A percentile compares a stretch with the other conserved stretches of the same genome.
phyloP scores from a whole-genome alignment of 495 filamentous ascomycete species.

The Entonaema liquescens region DNA sequence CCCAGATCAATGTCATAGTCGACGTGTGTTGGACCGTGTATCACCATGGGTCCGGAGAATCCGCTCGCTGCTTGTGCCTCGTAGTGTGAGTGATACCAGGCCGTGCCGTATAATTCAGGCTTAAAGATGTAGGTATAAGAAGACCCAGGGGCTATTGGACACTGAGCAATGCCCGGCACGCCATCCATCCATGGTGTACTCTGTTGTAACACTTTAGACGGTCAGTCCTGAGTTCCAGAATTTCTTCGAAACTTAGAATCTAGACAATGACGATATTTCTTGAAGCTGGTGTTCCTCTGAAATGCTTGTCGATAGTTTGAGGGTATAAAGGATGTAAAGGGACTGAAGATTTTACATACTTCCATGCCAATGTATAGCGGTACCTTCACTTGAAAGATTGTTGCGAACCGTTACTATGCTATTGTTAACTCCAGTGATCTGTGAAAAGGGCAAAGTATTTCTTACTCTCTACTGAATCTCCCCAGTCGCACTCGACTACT shows the following conservation, averaged over 20 bases:
- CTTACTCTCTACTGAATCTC: not conserved
- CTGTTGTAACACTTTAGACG: conserved; percentile 37
- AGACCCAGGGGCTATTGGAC: conserved; percentile 58
- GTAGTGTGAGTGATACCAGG: conserved; percentile 67
- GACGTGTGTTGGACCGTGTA: conserved; percentile 48
- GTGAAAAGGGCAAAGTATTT: not conserved
- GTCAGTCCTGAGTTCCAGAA: too few relatives aligned
- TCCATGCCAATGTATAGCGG: conserved; percentile 51
- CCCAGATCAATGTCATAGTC: too few relatives aligned
- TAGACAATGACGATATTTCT: too few relatives aligned
- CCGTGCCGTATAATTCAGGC: conserved; percentile 62
- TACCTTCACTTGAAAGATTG: conserved; percentile 43
- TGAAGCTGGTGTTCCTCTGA: too few relatives aligned
- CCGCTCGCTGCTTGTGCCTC: conserved; percentile 61
- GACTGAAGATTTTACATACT: not conserved
- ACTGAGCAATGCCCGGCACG: conserved; percentile 56
- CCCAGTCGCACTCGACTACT: not conserved
- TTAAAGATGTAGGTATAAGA: conserved; percentile 60
- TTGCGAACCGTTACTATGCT: not conserved
- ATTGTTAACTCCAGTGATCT: not conserved
- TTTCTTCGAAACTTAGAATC: not conserved
- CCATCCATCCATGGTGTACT: conserved; percentile 55
- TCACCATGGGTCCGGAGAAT: conserved; percentile 54
- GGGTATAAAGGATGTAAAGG: not conserved
- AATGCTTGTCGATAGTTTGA: not conserved